Conservation (phyloP, 148 eudicot genomes). For the Vaccinium vitisidaea region DNA sequence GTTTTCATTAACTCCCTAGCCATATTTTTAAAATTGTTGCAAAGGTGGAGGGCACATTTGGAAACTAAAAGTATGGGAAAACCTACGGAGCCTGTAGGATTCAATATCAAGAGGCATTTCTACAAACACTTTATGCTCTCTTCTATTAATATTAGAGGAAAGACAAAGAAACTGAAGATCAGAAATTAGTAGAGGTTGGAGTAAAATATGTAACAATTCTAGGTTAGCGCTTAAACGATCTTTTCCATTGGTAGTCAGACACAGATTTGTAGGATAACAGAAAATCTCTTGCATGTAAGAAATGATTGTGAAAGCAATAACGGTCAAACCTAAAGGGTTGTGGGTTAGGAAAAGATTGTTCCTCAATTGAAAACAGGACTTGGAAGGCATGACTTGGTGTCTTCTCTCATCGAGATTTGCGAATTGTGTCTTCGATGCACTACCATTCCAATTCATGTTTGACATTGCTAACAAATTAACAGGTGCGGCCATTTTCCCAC, state of each 20-base stretch:
- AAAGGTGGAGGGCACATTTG: too few relatives aligned
- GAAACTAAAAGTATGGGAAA: too few relatives aligned
- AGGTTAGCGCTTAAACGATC: not conserved
- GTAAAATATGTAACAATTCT: not conserved
- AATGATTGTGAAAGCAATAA: not conserved
- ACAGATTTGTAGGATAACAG: not conserved
- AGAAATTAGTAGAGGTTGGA: not conserved
- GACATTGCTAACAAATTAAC: too few relatives aligned
- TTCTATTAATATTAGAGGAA: not conserved
- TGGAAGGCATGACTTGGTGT: not conserved
- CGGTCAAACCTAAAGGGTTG: not conserved
- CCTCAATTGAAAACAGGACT: not conserved
- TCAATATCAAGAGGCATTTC: too few relatives aligned
- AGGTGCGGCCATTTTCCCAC: too few relatives aligned
- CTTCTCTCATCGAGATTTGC: not conserved
- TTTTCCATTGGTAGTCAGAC: not conserved
- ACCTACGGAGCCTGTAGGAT: too few relatives aligned
- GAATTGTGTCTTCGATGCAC: too few relatives aligned
- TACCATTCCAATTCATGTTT: too few relatives aligned
- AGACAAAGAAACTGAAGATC: not conserved
- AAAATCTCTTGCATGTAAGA: too few relatives aligned
- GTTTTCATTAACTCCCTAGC: too few relatives aligned
- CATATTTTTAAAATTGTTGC: too few relatives aligned
- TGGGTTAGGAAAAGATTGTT: not conserved
- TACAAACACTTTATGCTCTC: too few relatives aligned